Percentiles rank a stretch among this genome's conserved stretches.
phyloP scores from a whole-genome alignment of 176 grass and related monocot species.

The Cymbopogon citratus region DNA sequence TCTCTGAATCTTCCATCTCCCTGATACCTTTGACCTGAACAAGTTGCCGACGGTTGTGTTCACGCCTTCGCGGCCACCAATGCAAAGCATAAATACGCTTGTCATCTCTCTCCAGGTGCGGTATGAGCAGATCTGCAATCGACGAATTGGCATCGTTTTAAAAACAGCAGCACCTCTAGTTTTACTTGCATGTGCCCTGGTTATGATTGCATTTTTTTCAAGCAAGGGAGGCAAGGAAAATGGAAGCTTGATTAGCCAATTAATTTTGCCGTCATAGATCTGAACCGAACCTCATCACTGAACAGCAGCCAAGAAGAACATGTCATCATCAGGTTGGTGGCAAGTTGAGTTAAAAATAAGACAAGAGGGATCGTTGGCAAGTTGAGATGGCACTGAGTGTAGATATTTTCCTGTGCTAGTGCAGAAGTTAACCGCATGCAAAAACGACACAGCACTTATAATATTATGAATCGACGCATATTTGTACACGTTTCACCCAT shows the following conservation, averaged over 20 bases:
- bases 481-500: background rate
- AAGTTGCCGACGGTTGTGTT: constrained; percentile 9
- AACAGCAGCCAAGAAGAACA: background rate
- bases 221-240: background rate
- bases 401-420: background rate
- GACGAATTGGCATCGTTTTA: background rate
- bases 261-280: constrained; percentile 10
- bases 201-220: background rate
- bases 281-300: background rate
- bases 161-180: background rate
- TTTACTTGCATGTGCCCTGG: constrained; percentile 30
- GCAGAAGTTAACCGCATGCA: background rate
- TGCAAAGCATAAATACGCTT: background rate
- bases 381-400: background rate
- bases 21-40: constrained; percentile 13
- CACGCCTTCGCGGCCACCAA: background rate
- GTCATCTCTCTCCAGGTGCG: constrained; percentile 15
- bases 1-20: background rate
- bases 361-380: background rate
- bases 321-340: background rate
- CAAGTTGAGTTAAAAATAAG: background rate
- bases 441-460: background rate
- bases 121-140: constrained; percentile 21
- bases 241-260: background rate
- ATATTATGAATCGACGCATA: no score